Percentiles rank a stretch among this genome's conserved stretches.
phyloP scores from a whole-genome alignment of 257 asterid genomes.

The Henckelia pumila region DNA sequence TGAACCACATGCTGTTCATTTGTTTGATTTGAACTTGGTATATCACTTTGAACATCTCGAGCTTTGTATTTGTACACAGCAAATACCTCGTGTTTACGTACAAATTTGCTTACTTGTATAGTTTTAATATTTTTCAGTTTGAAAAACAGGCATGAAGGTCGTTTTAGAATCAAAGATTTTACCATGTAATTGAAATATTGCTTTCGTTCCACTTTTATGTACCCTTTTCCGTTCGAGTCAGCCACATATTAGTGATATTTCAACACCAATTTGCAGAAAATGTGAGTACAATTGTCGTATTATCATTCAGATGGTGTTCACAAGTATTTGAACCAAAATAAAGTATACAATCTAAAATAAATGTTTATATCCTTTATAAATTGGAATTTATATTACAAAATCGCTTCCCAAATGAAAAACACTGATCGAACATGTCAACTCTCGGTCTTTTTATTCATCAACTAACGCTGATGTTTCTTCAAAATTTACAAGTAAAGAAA shows the following conservation, averaged over 20 bases:
- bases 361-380: conserved; percentile 2
- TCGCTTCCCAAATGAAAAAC: conserved; percentile 23
- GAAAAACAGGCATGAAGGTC: not conserved
- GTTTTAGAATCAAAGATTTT: not conserved
- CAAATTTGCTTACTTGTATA: conserved; percentile 24
- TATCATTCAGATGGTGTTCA: not conserved
- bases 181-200: not conserved
- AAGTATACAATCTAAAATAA: not conserved
- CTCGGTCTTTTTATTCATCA: not conserved
- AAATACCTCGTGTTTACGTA: conserved; percentile 12
- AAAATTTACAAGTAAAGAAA: conserved; percentile 49
- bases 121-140: not conserved
- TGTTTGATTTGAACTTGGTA: conserved; percentile 24
- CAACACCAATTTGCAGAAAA: not conserved
- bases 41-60: conserved; percentile 24
- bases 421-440: not conserved
- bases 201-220: not conserved
- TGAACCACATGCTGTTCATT: conserved; percentile 15
- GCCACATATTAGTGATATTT: not conserved
- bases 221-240: not conserved
- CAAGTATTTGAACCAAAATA: not conserved
- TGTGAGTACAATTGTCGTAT: not conserved
- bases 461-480: conserved; percentile 17
- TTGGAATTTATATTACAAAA: conserved; percentile 26
- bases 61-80: conserved; percentile 14